Evolutionary conservation across 2,329 filamentous ascomycete species (phyloP), one percentile per base, ranked within the genome.

Genomic region (Plenodomus tracheiphilus): DNA sequence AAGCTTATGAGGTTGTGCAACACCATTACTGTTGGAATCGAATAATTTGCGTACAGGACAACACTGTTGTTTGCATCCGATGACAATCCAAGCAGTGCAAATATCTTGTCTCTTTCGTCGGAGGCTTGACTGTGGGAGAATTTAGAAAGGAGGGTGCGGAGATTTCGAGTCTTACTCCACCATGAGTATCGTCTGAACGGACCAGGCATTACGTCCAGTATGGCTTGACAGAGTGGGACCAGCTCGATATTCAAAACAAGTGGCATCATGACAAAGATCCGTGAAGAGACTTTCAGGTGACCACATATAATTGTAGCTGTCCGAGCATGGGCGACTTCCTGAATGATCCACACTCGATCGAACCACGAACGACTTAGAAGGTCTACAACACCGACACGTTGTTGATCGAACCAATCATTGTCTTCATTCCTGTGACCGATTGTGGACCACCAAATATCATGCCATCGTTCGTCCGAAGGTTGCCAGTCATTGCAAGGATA

Each of bases 201-300:
- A 0, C 57, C 57, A 17, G 61, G 57, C 59, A 65, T 62, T 11
- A 65, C 56, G 17, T 62, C 56, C 11, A 64, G 30, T 2, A 65
- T 41, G 18, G 61, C 44, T 43, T 59, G 53, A 10, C 54, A 56
- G 16, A 59, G 52, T 2, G 34, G 9, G 2, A 30, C 21, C 32
- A 44, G 49, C 10, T 11, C 6, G 0, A 53, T 9, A 2, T 28
- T 22, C 3, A 61, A 13, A 3, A 60, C 10, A 0, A 13, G 37
- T 13, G 54, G 51, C 3, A 43, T 37, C 2, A 58, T 22, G 7
- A 52, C 49, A 38, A 65, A 58, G 22, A 51, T 46, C 0, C 47
- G 39, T 16, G 54, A 41, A 3, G 49, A 46, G 10, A 62, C 47
- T 4, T 47, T 54, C 28, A 43, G 40, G 9, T 10, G 37, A 11